These are phyloP conservation scores for Massariosphaeria phaeospora DNA, from an alignment of 495 filamentous ascomycete species.

Conservation along the genomic window DNA sequence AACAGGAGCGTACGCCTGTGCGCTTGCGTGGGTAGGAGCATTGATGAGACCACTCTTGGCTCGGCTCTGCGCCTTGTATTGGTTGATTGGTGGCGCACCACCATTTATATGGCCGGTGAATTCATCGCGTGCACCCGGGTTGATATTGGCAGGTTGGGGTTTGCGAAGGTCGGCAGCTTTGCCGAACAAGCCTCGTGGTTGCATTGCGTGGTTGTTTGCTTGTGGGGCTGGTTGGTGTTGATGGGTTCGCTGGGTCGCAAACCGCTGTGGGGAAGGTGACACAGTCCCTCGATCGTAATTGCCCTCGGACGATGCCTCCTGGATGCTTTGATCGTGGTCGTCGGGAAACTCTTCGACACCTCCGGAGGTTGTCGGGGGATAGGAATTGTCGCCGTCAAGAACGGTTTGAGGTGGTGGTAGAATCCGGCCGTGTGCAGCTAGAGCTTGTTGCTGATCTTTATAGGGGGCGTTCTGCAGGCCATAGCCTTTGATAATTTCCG, in stretches of 20 bases:
- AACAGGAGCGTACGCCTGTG: too few relatives aligned
- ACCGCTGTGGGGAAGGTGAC: slow-evolving; percentile 11
- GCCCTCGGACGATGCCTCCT: background rate
- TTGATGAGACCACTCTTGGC: too few relatives aligned
- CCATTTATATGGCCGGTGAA: too few relatives aligned
- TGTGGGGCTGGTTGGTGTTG: background rate
- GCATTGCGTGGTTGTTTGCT: background rate
- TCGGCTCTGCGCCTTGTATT: too few relatives aligned
- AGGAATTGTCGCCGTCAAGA: slow-evolving; percentile 15
- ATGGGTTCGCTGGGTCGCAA: background rate
- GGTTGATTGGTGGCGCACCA: too few relatives aligned
- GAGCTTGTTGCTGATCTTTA: too few relatives aligned
- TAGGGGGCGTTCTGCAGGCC: too few relatives aligned
- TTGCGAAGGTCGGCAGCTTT: background rate
- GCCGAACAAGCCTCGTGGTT: background rate
- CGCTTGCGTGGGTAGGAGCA: too few relatives aligned
- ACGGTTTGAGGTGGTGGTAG: too few relatives aligned
- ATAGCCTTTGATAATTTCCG: too few relatives aligned
- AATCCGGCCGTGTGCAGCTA: too few relatives aligned
- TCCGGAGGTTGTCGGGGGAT: slow-evolving; percentile 29
- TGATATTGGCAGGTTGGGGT: background rate
- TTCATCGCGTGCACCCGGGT: background rate
- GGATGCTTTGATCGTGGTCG: slow-evolving; percentile 1
- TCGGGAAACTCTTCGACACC: background rate
- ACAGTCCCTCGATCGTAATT: background rate